phyloP scores from a whole-genome alignment of 2,329 filamentous ascomycete genomes.

The Alternaria dauci region DNA sequence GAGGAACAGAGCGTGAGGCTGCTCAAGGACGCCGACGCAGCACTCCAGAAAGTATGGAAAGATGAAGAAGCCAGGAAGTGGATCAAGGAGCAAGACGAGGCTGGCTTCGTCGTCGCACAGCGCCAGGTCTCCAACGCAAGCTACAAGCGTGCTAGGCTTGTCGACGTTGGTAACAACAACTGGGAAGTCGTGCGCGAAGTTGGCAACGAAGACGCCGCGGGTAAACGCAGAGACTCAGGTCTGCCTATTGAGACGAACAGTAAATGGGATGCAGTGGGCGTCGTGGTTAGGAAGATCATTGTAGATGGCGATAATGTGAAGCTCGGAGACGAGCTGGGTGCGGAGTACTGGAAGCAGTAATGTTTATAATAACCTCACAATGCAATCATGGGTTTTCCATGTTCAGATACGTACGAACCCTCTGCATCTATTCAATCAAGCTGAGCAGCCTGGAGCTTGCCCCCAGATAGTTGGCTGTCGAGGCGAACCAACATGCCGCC shows the following conservation, averaged over 20 bases:
- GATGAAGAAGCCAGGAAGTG: conserved; percentile 35
- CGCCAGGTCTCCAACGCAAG: conserved; percentile 45
- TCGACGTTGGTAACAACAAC: conserved; percentile 40
- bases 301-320: conserved; percentile 37
- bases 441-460: neutral
- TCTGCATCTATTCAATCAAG: neutral
- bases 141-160: conserved; percentile 46
- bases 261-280: conserved; percentile 47
- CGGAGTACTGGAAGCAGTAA: conserved; percentile 40
- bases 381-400: neutral
- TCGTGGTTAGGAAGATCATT: conserved; percentile 42
- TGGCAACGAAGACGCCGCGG: conserved; percentile 35
- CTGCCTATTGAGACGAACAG: conserved; percentile 45
- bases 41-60: conserved; percentile 39
- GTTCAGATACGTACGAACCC: too few species aligned
- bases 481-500: neutral
- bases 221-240: conserved; percentile 43
- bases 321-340: conserved; percentile 45
- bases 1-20: conserved; percentile 43
- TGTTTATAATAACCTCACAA: neutral
- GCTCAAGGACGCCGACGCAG: conserved; percentile 40
- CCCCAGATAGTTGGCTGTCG: neutral
- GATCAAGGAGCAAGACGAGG: conserved; percentile 41
- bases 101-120: conserved; percentile 44
- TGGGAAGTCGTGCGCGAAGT: conserved; percentile 47